Evolutionary conservation across 768 basidiomycete species (phyloP).

Genomic region (Cubamyces lactineus): DNA sequence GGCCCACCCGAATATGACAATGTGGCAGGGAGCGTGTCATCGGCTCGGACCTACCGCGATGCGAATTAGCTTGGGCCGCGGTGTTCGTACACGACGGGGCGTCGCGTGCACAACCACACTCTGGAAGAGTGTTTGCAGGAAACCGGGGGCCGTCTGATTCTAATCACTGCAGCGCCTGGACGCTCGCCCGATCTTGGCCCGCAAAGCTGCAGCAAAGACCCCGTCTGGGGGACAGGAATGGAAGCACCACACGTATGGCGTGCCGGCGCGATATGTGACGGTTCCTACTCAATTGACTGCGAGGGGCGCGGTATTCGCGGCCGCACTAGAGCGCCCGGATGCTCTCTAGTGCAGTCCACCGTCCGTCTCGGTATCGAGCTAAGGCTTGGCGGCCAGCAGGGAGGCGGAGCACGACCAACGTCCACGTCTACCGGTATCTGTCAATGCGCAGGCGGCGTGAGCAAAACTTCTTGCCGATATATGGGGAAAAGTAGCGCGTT

Average conservation of each 20-base stretch:
- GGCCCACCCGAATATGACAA: too few relatives aligned
- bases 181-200: slow-evolving; percentile 2
- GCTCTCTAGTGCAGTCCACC: neutral
- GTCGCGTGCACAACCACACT: neutral
- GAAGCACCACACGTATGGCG: neutral
- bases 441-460: too few relatives aligned
- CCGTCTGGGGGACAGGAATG: neutral
- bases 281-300: neutral
- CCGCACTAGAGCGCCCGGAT: neutral
- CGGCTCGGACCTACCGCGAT: too few relatives aligned
- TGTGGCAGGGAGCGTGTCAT: too few relatives aligned
- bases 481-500: too few relatives aligned
- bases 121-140: neutral
- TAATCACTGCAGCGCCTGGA: neutral
- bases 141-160: neutral
- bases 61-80: too few relatives aligned
- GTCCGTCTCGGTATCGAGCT: too few relatives aligned
- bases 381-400: neutral
- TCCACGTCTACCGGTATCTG: too few relatives aligned
- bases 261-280: neutral
- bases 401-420: neutral
- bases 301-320: neutral
- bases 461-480: too few relatives aligned
- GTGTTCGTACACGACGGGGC: neutral
- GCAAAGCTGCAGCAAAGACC: neutral